Evolutionary conservation across 106 monocot species (phyloP), one percentile per base, ranked within the genome.

Genomic region (Ottelia alismoides): DNA sequence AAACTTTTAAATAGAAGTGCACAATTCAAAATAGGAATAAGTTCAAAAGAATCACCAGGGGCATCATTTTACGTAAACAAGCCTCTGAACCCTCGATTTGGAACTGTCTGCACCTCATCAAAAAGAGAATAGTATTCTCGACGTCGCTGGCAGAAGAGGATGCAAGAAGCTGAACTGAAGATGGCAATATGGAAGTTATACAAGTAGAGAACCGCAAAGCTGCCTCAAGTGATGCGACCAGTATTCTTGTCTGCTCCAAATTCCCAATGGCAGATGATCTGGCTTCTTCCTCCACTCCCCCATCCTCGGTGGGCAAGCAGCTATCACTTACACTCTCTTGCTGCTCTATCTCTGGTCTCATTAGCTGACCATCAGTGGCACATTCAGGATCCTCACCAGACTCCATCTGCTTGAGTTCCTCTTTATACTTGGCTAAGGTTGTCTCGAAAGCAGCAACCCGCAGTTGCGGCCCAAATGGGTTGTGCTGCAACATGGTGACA

Each of bases 21-120:
- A 9, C 23, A 11, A 24, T 22, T 23, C 21, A 64, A 45, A 9
- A 3, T 29, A 25, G 14, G 26, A 45, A 20, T 24, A 22, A 43
- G 40, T 43, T 43, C 10, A 28, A 11, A 47, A 49, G 14, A 47
- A 11, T 67, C 79, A 96, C 96, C 89, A 98, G 66, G 20, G 98
- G 98, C 29, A 98, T 54, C 85, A 98, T 98, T 74, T 80, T 98
- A 1, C 57, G 68, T 45, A 98, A 84, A 52, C 76, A 82, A 58
- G 65, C 82, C 57, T 98, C 98, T 32, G 98, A 85, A 49, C 90
- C 90, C 77, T 98, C 98, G 60, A 98, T 90, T 45, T 98, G 90
- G 63, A 98, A 98, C 27, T 98, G 98, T 52, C 77, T 82, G 68
- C 85, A 90, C 51, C 98, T 82, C 89, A 98, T 98, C 35, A 98